Conservation (phyloP, 2,329 filamentous ascomycete genomes). For the Fusarium begoniae region DNA sequence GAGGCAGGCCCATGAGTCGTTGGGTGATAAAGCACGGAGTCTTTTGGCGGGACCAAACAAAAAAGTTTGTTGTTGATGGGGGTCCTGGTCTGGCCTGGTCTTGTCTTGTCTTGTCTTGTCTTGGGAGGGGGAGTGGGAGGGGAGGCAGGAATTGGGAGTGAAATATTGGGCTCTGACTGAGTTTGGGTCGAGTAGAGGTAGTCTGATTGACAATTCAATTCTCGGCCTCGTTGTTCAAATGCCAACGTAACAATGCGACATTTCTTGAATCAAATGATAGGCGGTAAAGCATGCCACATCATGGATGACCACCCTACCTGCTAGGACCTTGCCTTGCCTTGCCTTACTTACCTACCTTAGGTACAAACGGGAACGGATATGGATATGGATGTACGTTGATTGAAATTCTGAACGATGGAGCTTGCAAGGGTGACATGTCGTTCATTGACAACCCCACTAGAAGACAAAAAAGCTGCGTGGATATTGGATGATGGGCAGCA, state of each 20-base stretch:
- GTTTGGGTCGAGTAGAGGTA: neutral
- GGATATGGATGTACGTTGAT: neutral
- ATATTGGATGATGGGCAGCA: constrained; percentile 28
- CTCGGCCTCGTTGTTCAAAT: neutral
- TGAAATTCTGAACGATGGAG: neutral
- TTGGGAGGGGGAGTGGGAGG: neutral
- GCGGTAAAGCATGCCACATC: constrained; percentile 32
- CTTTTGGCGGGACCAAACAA: constrained; percentile 22
- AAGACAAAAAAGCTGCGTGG: constrained; percentile 18
- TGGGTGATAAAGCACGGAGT: constrained; percentile 16
- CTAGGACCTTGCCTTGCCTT: neutral
- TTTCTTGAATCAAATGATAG: constrained; percentile 27
- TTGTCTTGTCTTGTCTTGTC: neutral
- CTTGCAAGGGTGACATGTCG: constrained; percentile 31
- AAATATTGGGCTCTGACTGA: constrained; percentile 13
- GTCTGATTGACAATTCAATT: neutral
- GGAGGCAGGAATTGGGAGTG: constrained; percentile 4
- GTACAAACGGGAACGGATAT: neutral
- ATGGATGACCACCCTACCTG: constrained; percentile 1
- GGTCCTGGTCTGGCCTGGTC: neutral
- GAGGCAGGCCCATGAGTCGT: constrained; percentile 10
- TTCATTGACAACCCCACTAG: constrained; percentile 25
- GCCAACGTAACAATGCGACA: constrained; percentile 20
- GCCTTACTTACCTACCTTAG: neutral
- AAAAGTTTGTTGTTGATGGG: constrained; percentile 9